phyloP scores from a whole-genome alignment of 768 basidiomycete species.

The Pleurotus tuber-regium region DNA sequence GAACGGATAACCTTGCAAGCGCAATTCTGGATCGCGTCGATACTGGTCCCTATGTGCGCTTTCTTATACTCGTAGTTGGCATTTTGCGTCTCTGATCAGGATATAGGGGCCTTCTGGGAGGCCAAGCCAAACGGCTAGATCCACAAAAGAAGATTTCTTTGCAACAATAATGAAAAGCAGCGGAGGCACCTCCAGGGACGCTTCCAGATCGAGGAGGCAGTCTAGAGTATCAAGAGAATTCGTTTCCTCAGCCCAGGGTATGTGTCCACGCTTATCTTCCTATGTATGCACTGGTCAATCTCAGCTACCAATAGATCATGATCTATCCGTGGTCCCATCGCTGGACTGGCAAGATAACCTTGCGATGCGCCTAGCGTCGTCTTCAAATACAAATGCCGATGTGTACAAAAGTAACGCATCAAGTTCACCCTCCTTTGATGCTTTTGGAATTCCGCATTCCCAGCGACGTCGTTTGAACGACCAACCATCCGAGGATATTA shows the following conservation, averaged over 20 bases:
- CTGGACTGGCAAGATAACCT: slow-evolving; percentile 79
- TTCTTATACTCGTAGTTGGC: no score
- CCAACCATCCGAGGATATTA: not conserved
- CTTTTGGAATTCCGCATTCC: slow-evolving; percentile 5
- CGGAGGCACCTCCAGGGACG: slow-evolving; percentile 46
- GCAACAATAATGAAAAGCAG: slow-evolving; percentile 67
- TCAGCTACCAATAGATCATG: slow-evolving; percentile 42
- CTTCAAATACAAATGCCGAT: slow-evolving; percentile 19
- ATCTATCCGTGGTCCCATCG: slow-evolving; percentile 62
- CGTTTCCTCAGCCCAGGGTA: slow-evolving; percentile 69
- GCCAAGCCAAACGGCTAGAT: slow-evolving; percentile 53
- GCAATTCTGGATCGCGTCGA: slow-evolving; percentile 79
- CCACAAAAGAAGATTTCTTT: slow-evolving; percentile 78
- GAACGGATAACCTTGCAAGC: slow-evolving; percentile 70
- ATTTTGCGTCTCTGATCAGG: no score
- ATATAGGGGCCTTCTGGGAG: slow-evolving; percentile 76
- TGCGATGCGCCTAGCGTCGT: slow-evolving; percentile 49
- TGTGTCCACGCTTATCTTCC: slow-evolving; percentile 12
- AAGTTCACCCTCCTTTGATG: not conserved
- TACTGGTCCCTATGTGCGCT: slow-evolving; percentile 71
- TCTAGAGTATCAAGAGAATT: slow-evolving; percentile 78
- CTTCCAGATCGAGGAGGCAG: slow-evolving; percentile 64
- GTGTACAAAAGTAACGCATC: not conserved
- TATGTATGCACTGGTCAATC: slow-evolving; percentile 6
- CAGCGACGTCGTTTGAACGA: slow-evolving; percentile 8